Percentiles rank a stretch among this genome's conserved stretches.
These are phyloP conservation scores for Aspergillus affinis DNA, from an alignment of 495 filamentous ascomycete genomes.

Conservation along the genomic window DNA sequence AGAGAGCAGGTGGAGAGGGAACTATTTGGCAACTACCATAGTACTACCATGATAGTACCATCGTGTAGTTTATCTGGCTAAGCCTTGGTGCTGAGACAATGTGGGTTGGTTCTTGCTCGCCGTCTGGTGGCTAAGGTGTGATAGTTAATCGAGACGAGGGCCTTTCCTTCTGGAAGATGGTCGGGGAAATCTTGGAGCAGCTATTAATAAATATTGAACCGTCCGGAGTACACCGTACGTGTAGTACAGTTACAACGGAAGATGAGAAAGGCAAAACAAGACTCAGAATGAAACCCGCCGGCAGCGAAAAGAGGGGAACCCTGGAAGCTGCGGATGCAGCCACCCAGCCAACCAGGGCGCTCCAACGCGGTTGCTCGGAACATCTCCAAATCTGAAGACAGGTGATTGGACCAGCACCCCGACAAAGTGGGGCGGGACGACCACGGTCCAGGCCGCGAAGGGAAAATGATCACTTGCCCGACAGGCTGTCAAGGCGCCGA, in stretches of 20 bases:
- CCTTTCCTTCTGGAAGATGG: too few relatives aligned
- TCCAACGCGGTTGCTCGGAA: not conserved
- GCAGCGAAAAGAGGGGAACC: too few relatives aligned
- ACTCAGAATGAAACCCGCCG: too few relatives aligned
- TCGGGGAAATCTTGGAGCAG: too few relatives aligned
- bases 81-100: not conserved
- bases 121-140: too few relatives aligned
- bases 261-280: too few relatives aligned
- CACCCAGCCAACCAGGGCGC: not conserved
- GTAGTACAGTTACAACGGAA: too few relatives aligned
- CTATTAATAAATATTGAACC: too few relatives aligned
- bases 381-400: not conserved
- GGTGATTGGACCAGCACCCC: not conserved
- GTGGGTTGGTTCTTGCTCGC: not conserved
- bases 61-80: not conserved
- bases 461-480: slow-evolving; percentile 8
- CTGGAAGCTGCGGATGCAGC: not conserved
- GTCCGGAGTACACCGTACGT: too few relatives aligned
- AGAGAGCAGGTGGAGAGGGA: not conserved
- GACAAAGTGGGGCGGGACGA: not conserved
- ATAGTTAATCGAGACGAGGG: too few relatives aligned
- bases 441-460: not conserved
- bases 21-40: too few relatives aligned
- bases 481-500: not conserved
- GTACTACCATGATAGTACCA: too few relatives aligned